A percentile compares a stretch with the other conserved stretches of the same genome.
phyloP scores from a whole-genome alignment of 2,329 filamentous ascomycete genomes.

The Anisogramma anomala region DNA sequence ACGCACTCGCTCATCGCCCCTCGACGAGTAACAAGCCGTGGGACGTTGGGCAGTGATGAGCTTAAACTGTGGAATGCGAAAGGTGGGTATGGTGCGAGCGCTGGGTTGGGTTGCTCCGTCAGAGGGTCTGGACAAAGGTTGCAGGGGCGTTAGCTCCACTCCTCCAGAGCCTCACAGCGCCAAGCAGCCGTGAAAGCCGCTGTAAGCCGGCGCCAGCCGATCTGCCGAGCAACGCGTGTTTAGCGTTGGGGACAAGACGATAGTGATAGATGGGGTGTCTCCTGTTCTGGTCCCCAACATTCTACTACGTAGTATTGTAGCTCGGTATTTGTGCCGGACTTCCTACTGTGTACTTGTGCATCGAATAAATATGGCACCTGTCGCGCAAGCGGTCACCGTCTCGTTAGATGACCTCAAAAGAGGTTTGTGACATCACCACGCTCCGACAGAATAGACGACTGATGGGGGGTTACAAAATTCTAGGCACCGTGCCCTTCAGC shows the following conservation, averaged over 20 bases:
- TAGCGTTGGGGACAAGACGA: too few relatives aligned
- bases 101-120: not conserved
- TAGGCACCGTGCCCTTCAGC: constrained; percentile 56
- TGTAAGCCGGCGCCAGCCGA: not conserved
- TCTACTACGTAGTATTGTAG: too few relatives aligned
- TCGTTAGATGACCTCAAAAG: constrained; percentile 49
- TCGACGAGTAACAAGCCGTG: not conserved
- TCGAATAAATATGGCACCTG: constrained; percentile 32
- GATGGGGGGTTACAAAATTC: constrained; percentile 10
- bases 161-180: too few relatives aligned
- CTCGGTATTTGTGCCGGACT: too few relatives aligned
- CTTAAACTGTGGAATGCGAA: constrained; percentile 4
- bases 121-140: not conserved
- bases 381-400: constrained; percentile 47
- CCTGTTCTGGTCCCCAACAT: too few relatives aligned
- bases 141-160: not conserved
- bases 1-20: too few relatives aligned
- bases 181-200: not conserved
- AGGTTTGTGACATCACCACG: constrained; percentile 27
- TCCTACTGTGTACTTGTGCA: too few relatives aligned
- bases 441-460: constrained; percentile 14
- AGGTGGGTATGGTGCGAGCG: constrained; percentile 4
- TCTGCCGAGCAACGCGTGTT: too few relatives aligned
- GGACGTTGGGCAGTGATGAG: constrained; percentile 13
- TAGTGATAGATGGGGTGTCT: too few relatives aligned